Conservation (phyloP, 164 flowering plant species). For the Vitis riparia region DNA sequence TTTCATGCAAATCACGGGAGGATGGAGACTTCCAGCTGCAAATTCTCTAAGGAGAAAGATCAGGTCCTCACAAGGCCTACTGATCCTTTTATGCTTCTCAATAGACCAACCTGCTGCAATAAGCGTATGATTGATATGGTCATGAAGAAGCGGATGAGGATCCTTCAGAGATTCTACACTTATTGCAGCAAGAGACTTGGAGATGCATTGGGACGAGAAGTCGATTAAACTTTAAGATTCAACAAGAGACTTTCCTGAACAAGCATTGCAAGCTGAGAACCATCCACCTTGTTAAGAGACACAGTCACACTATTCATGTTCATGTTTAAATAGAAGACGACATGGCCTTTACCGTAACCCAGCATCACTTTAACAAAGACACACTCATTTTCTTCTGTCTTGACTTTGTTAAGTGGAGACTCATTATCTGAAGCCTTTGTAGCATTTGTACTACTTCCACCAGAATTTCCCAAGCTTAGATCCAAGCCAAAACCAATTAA, state of each 20-base stretch:
- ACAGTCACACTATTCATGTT: slow-evolving; percentile 83
- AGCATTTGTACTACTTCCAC: too few relatives aligned
- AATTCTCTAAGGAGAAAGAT: too few relatives aligned
- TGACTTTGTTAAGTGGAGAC: slow-evolving; percentile 36
- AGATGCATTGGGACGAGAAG: slow-evolving; percentile 69
- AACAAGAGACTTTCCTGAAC: slow-evolving; percentile 87
- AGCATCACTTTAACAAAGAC: slow-evolving; percentile 70
- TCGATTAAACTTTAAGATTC: slow-evolving; percentile 89
- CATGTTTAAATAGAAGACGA: slow-evolving; percentile 78
- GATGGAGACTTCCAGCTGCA: too few relatives aligned
- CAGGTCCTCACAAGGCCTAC: too few relatives aligned
- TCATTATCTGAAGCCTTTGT: slow-evolving; percentile 25
- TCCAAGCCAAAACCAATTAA: slow-evolving; percentile 87
- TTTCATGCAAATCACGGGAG: too few relatives aligned
- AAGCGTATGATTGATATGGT: too few relatives aligned
- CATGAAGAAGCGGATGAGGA: too few relatives aligned
- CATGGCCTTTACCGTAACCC: slow-evolving; percentile 93
- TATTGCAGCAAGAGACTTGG: too few relatives aligned
- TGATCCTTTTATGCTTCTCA: too few relatives aligned
- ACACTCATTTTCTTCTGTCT: slow-evolving; percentile 49
- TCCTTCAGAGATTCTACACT: too few relatives aligned
- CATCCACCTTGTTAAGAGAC: slow-evolving; percentile 95
- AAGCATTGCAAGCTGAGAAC: slow-evolving; percentile 89
- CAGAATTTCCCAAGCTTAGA: background rate
- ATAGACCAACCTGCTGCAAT: too few relatives aligned